phyloP scores from a whole-genome alignment of 805 yeast genomes.

The Suhomyces sp. region DNA sequence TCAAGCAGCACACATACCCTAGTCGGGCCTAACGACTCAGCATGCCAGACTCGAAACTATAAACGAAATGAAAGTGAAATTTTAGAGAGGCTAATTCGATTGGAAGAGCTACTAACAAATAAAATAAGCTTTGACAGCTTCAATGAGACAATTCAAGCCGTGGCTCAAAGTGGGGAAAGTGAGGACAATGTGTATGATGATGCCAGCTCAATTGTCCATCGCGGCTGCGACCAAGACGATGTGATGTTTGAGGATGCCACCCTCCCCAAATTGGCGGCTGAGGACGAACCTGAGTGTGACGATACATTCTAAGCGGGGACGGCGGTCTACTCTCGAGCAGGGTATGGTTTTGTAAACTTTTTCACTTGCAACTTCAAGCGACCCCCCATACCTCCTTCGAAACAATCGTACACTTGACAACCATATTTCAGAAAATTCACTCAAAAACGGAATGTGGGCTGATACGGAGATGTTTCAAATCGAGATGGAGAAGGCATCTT shows the following conservation, averaged over 20 bases:
- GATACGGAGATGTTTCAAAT: background rate
- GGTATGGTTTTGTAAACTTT: background rate
- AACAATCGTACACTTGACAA: background rate
- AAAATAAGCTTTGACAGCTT: constrained; percentile 1
- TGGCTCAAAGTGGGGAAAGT: background rate
- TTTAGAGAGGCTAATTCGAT: constrained; percentile 14
- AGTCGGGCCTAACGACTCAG: background rate
- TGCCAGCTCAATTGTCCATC: constrained; percentile 4
- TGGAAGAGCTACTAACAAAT: constrained; percentile 12
- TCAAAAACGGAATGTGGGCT: background rate
- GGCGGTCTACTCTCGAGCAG: background rate
- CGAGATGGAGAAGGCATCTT: background rate
- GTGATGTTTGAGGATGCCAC: background rate
- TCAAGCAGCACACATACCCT: background rate
- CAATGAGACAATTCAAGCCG: constrained; percentile 1
- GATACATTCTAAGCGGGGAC: background rate
- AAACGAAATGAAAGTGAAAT: constrained; percentile 9
- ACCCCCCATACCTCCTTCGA: background rate
- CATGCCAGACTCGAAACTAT: constrained; percentile 3
- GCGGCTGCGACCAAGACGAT: constrained; percentile 2
- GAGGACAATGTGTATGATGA: constrained; percentile 4
- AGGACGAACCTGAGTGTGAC: constrained; percentile 11
- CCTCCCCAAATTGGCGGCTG: background rate
- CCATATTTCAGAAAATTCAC: background rate
- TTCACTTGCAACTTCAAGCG: background rate